Evolutionary conservation across 352 stramenopile species (phyloP), one percentile per base, ranked within the genome.

Genomic region (Plasmopara muralis): DNA sequence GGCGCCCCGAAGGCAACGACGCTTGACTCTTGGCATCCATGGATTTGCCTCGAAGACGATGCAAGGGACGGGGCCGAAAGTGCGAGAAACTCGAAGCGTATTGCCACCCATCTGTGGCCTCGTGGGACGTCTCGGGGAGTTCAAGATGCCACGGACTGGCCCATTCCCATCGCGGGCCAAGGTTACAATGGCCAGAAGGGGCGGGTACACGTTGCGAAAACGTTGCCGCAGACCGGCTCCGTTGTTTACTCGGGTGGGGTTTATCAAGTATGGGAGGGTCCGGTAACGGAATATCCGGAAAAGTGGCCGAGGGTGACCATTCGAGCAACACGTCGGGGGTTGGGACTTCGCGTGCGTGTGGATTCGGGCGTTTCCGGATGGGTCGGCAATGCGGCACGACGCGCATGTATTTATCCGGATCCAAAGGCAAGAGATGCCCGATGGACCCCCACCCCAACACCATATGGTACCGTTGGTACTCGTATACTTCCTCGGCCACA

Each of bases 361-460:
- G 37, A 40, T 38, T 29, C 4, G 28, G 56, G 34, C 56, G 43
- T 40, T 45, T 43, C 13, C 45, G 57, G 51, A 33, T 58, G 18
- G 43, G 54, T 2, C 30, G 47, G 1, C 31, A 46, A 25, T 56
- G 56, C 1, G 57, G 60, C 50, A 80, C 50, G 2, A 78, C 57
- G 34, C 67, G 57, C 52, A 83, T 74, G 59, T 82, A 87, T 56
- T 87, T 87, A 44, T 67, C 68, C 0, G 79, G 79, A 50, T 89
- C 79, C 33, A 89, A 55, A 25, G 79, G 79, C 39, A 89, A 55
- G 45, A 89, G 68, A 39, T 86, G 76, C 37, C 79, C 79, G 50
- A 83, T 87, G 15, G 76, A 72, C n/a, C 79, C 79, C 79, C 79
- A 89, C 16, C 79, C 74, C 13, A 89, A 62, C 33, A 89, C 60